Base-by-base conservation (phyloP, 768 basidiomycete species). In the Gautieria morchelliformis region DNA sequence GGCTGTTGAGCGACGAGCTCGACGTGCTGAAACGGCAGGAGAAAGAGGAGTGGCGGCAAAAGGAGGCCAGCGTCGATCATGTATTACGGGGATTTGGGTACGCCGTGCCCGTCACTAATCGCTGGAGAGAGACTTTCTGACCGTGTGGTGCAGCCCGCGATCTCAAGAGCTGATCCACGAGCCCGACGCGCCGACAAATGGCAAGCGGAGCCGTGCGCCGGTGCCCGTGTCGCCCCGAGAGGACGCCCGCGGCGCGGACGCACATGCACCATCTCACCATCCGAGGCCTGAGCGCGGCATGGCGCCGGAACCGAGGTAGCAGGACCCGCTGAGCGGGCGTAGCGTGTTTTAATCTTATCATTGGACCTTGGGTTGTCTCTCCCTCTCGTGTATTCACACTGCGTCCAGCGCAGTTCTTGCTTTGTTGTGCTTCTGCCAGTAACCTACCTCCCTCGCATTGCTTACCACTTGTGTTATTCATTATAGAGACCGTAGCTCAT, bases 1-100 rank as follows among this genome's bases (percentile, higher is more conserved):
- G 81, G 33, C 71, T 73, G 33, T 71, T 93, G 40, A 70, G 78
- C 32, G 80, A 83, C 61, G 87, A 93, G 67, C 70, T 90, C 60
- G 76, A 79, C 37, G 70, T 74, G 15, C 68, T 78, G 8, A 76
- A 77, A 58, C 68, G 70, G 4, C 83, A 89, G 59, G 73, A 74
- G 62, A 48, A 54, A 8, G 63, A 62, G 46, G 48, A 69, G 45
- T 55, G 56, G 48, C 59, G 58, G 17, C 64, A 60, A 48, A 68
- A 66, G 45, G 69, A 71, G 48, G 55, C 33, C 7, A 22, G 45
- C 35, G 55, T 56, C 41, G 55, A 56, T 22, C 27, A 33, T 20
- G 46, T 56, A 11, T 35, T 56, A 7, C 12, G 46, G 7, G 42
- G 17, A 10, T 48, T 56, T 30, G 55, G 55, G 55, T 56, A 37